A percentile compares a stretch with the other conserved stretches of the same genome.
These are phyloP conservation scores for Arthroderma sp. DNA, from an alignment of 2,329 filamentous ascomycete genomes.

Conservation along the genomic window DNA sequence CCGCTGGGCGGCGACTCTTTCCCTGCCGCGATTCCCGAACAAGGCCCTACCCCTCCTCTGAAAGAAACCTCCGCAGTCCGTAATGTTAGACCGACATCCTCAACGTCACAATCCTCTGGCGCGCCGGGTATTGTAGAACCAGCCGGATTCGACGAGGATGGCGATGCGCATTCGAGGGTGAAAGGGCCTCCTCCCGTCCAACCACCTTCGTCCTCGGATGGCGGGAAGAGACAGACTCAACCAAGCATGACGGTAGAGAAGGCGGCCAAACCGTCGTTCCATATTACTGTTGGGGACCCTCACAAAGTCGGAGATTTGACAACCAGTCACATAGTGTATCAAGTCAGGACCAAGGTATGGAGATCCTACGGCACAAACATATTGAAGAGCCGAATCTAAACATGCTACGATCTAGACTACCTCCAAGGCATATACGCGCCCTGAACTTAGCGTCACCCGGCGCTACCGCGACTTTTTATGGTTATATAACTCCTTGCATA, in stretches of 20 bases:
- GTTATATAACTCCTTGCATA: constrained; percentile 90
- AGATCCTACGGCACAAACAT: not conserved
- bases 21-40: constrained; percentile 32
- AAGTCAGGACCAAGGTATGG: constrained; percentile 75
- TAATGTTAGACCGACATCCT: constrained; percentile 24
- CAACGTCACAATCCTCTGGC: constrained; percentile 35
- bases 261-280: constrained; percentile 80
- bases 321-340: constrained; percentile 95
- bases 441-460: constrained; percentile 85
- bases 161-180: constrained; percentile 48
- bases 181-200: constrained; percentile 48
- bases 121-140: constrained; percentile 46
- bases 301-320: constrained; percentile 96
- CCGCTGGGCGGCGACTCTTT: constrained; percentile 39
- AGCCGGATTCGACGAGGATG: constrained; percentile 58
- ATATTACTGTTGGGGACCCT: constrained; percentile 86
- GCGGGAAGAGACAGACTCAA: constrained; percentile 40
- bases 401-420: constrained; percentile 51
- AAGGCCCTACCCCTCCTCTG: constrained; percentile 45
- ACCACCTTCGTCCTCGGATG: constrained; percentile 30
- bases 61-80: constrained; percentile 39
- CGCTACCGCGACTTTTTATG: constrained; percentile 95
- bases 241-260: constrained; percentile 87
- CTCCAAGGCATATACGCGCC: constrained; percentile 86
- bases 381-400: not conserved